phyloP scores from a whole-genome alignment of 768 basidiomycete species.

The Rhizopogon salebrosus region DNA sequence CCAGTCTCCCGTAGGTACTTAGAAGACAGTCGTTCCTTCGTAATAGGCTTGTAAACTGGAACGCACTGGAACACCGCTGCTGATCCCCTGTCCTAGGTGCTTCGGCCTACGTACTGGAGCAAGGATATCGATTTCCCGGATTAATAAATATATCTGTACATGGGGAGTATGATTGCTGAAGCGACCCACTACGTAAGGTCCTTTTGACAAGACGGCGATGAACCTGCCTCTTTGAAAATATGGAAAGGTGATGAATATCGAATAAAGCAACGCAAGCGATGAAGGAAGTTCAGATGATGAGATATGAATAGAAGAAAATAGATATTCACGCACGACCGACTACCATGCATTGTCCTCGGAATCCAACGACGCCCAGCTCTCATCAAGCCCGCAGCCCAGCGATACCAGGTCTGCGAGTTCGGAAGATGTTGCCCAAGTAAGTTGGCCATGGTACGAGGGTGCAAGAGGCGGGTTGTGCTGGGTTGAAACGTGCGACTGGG shows the following conservation, averaged over 20 bases:
- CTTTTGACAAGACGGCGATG: too few relatives aligned
- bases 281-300: background rate
- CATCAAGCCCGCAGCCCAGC: slow-evolving; percentile 47
- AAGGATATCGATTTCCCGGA: too few relatives aligned
- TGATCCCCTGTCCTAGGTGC: too few relatives aligned
- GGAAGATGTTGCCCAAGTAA: slow-evolving; percentile 25
- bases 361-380: slow-evolving; percentile 57
- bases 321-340: background rate
- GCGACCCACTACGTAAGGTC: background rate
- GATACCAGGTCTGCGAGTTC: slow-evolving; percentile 56
- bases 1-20: too few relatives aligned
- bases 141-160: too few relatives aligned
- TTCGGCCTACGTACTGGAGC: too few relatives aligned
- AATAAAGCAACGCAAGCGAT: background rate
- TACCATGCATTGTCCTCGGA: slow-evolving; percentile 32
- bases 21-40: too few relatives aligned
- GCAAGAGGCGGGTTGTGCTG: slow-evolving; percentile 12
- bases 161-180: background rate
- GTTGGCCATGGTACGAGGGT: slow-evolving; percentile 1
- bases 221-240: background rate
- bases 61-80: too few relatives aligned
- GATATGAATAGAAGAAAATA: background rate
- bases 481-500: slow-evolving; percentile 12
- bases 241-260: background rate
- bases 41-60: too few relatives aligned